Base-by-base conservation (phyloP, 371 early-diverging fungal species). In the Mucor indicus region DNA sequence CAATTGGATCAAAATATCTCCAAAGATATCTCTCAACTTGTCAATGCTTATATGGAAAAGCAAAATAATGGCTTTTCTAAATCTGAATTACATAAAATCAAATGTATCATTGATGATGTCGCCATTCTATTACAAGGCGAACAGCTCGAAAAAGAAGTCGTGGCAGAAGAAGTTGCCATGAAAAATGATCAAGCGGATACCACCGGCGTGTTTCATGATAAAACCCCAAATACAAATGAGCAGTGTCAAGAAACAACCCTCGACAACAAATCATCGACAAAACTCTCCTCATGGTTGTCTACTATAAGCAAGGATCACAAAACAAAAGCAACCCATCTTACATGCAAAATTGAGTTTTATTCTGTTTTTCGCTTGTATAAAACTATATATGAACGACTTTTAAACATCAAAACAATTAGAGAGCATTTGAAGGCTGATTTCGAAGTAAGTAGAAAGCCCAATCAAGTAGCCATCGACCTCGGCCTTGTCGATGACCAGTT, bases 21-120 rank as follows among this genome's bases (percentile, higher is more conserved):
- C 51, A 64, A 74, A 15, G 86, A 91, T 55, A 72, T 84, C 36
- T 63, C 80, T 19, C 73, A 71, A 8, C 44, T 91, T 22, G 60
- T 85, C 8, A 64, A 76, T 25, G 62, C 69, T 0, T 75, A 62
- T 44, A 64, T 85, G 13, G 81, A 82, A 25, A 60, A 63, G 13
- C 79, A 79, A 36, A 63, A 50, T 31, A n/a, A n/a, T n/a, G 71
- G 73, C 32, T 80, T 80, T 53, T 65, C 76, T 16, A 72, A 67
- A 19, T 62, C 56, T 1, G 90, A 90, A 55, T 73, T 84, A 44
- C 81, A 81, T 20, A 71, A 79, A 59, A 80, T 93, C 51, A 79
- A 75, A 22, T 69, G 69, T 13, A 87, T 94, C 72, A 13, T 87
- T 93, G 61, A 77, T 91, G 29, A 69, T 78, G 11, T 66, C 73